A percentile compares a stretch with the other conserved stretches of the same genome.
phyloP scores from a whole-genome alignment of 805 yeast species.

The Citeromyces matritensis region DNA sequence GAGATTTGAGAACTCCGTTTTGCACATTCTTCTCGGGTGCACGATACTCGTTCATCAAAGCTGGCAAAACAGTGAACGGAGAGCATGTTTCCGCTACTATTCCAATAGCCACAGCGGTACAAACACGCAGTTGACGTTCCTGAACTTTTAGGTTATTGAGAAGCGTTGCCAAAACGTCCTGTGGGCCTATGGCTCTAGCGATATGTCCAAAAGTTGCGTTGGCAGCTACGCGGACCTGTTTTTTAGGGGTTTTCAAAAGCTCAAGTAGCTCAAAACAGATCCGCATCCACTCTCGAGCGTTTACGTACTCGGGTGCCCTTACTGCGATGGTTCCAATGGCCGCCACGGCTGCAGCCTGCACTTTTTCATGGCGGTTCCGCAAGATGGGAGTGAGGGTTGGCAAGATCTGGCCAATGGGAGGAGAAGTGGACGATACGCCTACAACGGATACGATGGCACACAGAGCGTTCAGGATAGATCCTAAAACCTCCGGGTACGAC shows the following conservation, averaged over 20 bases:
- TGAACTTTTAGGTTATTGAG: constrained; percentile 79
- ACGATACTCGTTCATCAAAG: constrained; percentile 88
- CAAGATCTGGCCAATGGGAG: constrained; percentile 68
- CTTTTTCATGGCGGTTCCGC: constrained; percentile 79
- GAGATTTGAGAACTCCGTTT: constrained; percentile 85
- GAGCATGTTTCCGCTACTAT: constrained; percentile 89
- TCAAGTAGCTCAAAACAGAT: constrained; percentile 85
- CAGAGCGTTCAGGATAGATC: constrained; percentile 67
- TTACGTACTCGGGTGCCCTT: constrained; percentile 64
- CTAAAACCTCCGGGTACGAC: constrained; percentile 85
- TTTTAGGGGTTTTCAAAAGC: constrained; percentile 69
- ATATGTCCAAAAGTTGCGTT: constrained; percentile 85
- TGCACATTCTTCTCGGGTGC: constrained; percentile 89
- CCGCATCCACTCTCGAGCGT: constrained; percentile 96
- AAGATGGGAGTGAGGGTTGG: constrained; percentile 88
- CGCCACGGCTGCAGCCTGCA: constrained; percentile 69
- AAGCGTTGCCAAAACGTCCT: constrained; percentile 76
- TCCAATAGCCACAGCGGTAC: constrained; percentile 96
- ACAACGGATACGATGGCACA: constrained; percentile 43
- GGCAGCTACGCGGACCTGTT: constrained; percentile 69
- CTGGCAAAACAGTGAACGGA: constrained; percentile 89
- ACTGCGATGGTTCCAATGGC: constrained; percentile 75
- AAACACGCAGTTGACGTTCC: constrained; percentile 91
- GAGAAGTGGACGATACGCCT: constrained; percentile 50
- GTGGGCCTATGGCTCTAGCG: constrained; percentile 90